Base-by-base conservation (phyloP, 371 early-diverging fungal species). In the Lichtheimia hyalospora region DNA sequence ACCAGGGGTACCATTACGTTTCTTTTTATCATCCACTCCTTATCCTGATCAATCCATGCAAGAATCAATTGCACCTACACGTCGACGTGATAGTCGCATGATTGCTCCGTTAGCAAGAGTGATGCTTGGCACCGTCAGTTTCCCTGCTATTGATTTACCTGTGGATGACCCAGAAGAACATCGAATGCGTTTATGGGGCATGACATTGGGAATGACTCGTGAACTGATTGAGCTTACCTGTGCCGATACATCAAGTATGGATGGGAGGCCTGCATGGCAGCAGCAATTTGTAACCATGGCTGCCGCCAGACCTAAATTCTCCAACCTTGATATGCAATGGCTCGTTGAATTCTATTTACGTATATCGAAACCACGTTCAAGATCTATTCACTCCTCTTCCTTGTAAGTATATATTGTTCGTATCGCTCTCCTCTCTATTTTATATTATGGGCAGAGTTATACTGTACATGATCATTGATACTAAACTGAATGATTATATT, bases 121-220 rank as follows among this genome's bases (percentile, higher is more conserved):
- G 14, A 48, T 67, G 51, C 40, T 75, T 48, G 75, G 76, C 18
- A 71, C 59, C 15, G 58, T 77, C 23, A 58, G 63, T 5, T 72
- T 75, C 41, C 69, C 75, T 2, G 71, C 77, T 1, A 59, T 82
- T 28, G 74, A 78, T 49, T 56, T 78, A 16, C 77, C 82, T 8
- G 67, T 70, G 5, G 68, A 71, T 34, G 68, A 74, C 50, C n/a
- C 18, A n/a, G 61, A 67, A 2, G 60, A 57, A 8, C 63, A 64
- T 34, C 58, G 62, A 10, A 63, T 85, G 42, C 72, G 83, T 14
- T 60, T 89, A 14, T 87, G 89, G 89, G 89, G 89, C 16, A 58
- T 89, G 50, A 89, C 89, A 0, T 54, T 89, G 55, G 81, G 84
- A 39, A 84, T 89, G 85, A 86, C 85, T 21, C 71, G 72, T 0